These are phyloP conservation scores for Hemerocallis citrina DNA, from an alignment of 106 monocot genomes.

Conservation along the genomic window DNA sequence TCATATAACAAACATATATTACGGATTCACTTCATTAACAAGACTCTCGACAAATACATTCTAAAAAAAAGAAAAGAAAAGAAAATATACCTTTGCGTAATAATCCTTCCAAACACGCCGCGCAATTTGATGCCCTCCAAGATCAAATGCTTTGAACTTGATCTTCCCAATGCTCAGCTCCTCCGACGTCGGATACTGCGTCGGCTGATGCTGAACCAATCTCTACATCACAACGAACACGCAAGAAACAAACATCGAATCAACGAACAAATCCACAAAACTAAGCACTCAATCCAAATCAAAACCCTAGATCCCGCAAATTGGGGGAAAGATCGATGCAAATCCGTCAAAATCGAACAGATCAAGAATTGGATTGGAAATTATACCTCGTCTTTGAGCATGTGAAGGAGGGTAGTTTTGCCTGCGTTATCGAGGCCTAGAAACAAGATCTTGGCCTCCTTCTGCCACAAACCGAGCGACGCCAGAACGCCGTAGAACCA, in stretches of 20 bases:
- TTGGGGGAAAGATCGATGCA: background rate
- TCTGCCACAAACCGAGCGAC: conserved; percentile 73
- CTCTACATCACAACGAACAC: conserved; percentile 21
- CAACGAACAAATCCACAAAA: background rate
- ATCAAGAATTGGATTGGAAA: background rate
- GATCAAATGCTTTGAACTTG: conserved; percentile 79
- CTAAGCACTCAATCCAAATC: background rate
- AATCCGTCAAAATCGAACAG: background rate
- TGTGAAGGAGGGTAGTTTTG: conserved; percentile 67
- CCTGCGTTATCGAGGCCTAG: conserved; percentile 71
- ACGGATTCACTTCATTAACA: no score
- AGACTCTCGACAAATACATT: no score
- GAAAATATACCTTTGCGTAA: conserved; percentile 62
- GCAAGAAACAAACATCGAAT: background rate
- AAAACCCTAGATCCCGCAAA: background rate
- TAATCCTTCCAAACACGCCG: conserved; percentile 84
- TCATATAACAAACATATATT: no score
- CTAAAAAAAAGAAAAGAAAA: background rate
- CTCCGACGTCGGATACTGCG: conserved; percentile 71
- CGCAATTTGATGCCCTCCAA: conserved; percentile 83
- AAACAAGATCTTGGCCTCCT: conserved; percentile 75
- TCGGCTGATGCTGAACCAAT: conserved; percentile 70
- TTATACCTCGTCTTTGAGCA: conserved; percentile 71
- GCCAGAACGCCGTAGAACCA: conserved; percentile 77
- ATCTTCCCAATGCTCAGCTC: conserved; percentile 72